Evolutionary conservation across 2,329 filamentous ascomycete species (phyloP).

Genomic region (Proliferodiscus dingleyae): DNA sequence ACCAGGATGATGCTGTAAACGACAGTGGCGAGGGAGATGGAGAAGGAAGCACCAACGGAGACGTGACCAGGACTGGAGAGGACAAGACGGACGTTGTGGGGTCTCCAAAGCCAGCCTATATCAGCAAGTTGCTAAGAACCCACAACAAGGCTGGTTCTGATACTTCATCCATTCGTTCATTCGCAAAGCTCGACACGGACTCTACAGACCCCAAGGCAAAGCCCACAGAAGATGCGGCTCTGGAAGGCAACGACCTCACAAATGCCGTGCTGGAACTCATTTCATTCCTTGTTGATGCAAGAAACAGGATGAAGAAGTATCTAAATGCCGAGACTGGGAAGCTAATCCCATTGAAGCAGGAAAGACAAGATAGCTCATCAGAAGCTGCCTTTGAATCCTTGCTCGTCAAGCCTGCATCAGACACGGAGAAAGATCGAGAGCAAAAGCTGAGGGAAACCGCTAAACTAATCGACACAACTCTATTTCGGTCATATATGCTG

Average conservation of each 20-base stretch:
- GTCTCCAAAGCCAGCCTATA: constrained; percentile 32
- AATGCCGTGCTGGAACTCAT: constrained; percentile 78
- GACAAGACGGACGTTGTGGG: constrained; percentile 17
- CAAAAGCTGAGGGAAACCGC: constrained; percentile 71
- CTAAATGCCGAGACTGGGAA: constrained; percentile 59
- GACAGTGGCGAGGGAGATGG: constrained; percentile 35
- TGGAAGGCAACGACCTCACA: constrained; percentile 79
- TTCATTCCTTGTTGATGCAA: constrained; percentile 82
- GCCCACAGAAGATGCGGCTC: constrained; percentile 44
- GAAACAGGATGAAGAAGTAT: constrained; percentile 58
- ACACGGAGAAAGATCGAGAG: constrained; percentile 54
- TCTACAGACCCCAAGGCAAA: constrained; percentile 47
- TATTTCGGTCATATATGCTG: constrained; percentile 95
- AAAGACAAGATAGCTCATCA: constrained; percentile 36
- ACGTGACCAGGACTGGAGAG: constrained; percentile 27
- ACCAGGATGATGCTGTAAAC: constrained; percentile 34
- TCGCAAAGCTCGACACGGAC: constrained; percentile 49
- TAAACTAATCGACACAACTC: constrained; percentile 82
- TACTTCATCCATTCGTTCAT: constrained; percentile 54
- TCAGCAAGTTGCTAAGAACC: constrained; percentile 38
- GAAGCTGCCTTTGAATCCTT: constrained; percentile 53
- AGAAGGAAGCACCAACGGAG: constrained; percentile 38
- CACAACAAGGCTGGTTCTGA: constrained; percentile 36
- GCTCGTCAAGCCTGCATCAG: constrained; percentile 39
- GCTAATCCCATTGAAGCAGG: constrained; percentile 45